Conservation (phyloP, 1,284 basidiomycete genomes). For the Agaricales sp. region DNA sequence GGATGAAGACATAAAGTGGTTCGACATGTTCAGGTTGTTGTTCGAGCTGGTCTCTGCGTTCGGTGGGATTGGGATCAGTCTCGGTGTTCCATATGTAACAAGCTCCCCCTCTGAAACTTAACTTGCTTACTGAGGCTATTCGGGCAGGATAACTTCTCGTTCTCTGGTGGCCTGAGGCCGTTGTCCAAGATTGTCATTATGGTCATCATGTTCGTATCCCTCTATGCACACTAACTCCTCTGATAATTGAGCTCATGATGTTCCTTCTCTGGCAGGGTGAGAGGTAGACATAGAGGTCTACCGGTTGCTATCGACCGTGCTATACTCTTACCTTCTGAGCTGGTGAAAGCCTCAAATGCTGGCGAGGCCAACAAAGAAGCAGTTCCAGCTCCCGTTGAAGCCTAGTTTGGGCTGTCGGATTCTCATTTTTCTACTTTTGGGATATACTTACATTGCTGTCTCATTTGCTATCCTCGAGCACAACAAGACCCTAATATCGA, state of each 20-base stretch:
- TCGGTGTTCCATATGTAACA: conserved; percentile 52
- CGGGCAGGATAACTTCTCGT: conserved; percentile 44
- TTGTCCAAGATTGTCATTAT: conserved; percentile 70
- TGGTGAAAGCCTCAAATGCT: conserved; percentile 16
- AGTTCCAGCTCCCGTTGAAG: too few species aligned
- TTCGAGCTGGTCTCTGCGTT: conserved; percentile 63
- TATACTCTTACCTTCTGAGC: conserved; percentile 37
- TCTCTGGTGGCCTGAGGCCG: conserved; percentile 53
- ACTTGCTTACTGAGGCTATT: neutral
- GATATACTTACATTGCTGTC: too few species aligned
- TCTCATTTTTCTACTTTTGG: too few species aligned
- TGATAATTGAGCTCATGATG: conserved; percentile 3
- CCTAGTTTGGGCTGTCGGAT: too few species aligned
- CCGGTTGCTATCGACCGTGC: conserved; percentile 66
- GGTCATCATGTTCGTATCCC: conserved; percentile 50
- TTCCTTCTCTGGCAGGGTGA: conserved; percentile 22
- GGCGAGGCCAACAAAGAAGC: too few species aligned
- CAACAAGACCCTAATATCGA: too few species aligned
- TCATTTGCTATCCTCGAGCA: too few species aligned
- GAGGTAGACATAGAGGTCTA: conserved; percentile 67
- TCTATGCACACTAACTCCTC: neutral
- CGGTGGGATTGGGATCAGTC: conserved; percentile 64
- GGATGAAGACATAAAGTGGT: conserved; percentile 47
- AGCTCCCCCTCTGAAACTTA: neutral
- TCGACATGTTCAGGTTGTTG: conserved; percentile 51